A percentile compares a stretch with the other conserved stretches of the same genome.
These are phyloP conservation scores for Moesziomyces aphidis DNA, from an alignment of 1,284 basidiomycete species.

Conservation along the genomic window DNA sequence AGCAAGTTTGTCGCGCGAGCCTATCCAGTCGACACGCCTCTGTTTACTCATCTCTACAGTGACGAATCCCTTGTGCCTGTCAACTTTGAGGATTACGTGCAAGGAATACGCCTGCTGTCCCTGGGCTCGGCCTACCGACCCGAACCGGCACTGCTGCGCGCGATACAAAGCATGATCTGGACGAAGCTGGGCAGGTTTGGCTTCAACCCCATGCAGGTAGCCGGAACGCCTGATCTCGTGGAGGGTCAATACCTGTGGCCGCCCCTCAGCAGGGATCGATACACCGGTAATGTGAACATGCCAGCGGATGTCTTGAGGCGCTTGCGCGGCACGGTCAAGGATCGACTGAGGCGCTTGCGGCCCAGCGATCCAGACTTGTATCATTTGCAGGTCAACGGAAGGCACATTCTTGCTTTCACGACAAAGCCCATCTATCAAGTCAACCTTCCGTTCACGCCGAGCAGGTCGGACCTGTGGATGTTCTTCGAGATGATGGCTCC, in stretches of 20 bases:
- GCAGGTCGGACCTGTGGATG: neutral
- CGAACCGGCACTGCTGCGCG: neutral
- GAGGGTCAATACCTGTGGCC: slow-evolving; percentile 23
- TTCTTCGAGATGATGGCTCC: slow-evolving; percentile 8
- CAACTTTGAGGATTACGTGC: slow-evolving; percentile 3
- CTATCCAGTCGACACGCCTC: slow-evolving; percentile 4
- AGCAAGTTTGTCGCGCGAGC: neutral
- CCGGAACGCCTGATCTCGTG: no score
- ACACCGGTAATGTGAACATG: no score
- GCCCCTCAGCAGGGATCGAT: neutral
- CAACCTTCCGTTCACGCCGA: neutral
- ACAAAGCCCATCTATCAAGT: no score
- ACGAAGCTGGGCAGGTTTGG: neutral
- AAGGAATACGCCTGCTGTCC: neutral
- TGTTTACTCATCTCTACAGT: slow-evolving; percentile 5
- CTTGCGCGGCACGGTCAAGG: no score
- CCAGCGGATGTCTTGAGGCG: no score
- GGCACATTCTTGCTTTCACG: slow-evolving; percentile 2
- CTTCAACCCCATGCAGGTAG: neutral
- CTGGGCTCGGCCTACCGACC: neutral
- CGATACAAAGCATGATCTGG: neutral
- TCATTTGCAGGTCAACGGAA: neutral
- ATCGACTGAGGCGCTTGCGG: no score
- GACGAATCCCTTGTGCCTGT: neutral
- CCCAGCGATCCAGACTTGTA: neutral